Base-by-base conservation (phyloP, 164 flowering plant genomes). In the Macadamia tetraphylla region DNA sequence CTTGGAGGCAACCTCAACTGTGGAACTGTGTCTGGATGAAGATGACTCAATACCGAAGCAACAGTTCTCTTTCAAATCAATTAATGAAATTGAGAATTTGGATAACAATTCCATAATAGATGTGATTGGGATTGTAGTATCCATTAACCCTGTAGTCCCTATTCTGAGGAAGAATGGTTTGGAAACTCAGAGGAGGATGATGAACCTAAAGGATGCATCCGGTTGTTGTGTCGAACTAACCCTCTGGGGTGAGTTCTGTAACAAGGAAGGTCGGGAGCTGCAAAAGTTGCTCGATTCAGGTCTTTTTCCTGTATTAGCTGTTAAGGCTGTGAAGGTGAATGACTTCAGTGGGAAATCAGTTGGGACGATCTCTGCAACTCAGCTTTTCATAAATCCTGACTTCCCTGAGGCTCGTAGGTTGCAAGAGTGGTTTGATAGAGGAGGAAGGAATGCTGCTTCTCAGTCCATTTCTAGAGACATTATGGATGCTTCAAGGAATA, bases 231-330 rank as follows among this genome's bases (percentile, higher is more conserved):
- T 92, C 11, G 98, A 95, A 82, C 72, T 92, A 29, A 92, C 97
- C 18, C 81, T 95, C 15, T 95, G 99, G 99, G 99, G 99, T 1
- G 96, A 89, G 13, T 84, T 91, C 71, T 92, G 99, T 83, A 91
- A 89, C 76, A 83, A 77, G 74, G 96, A 91, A 83, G 99, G 99
- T 61, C 87, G 83, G 68, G 78, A 85, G 78, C 76, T 92, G 72
- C 93, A 95, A 68, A 92, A 87, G 61, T 76, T 95, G 80, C 61
- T 87, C 53, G 90, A 87, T 60, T 82, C 85, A 62, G 97, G 93
- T n/a, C 6, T 70, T 46, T 88, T 44, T 66, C 98, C 99, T 40
- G 85, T 89, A 79, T 77, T 95, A 62, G 96, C 96, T 61, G 90
- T 95, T 29, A 92, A 95, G 78, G 87, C 98, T 51, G 94, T 86